Evolutionary conservation across 176 grass and related monocot species (phyloP), one percentile per base, ranked within the genome.

Genomic region (Aegilops bicornis): DNA sequence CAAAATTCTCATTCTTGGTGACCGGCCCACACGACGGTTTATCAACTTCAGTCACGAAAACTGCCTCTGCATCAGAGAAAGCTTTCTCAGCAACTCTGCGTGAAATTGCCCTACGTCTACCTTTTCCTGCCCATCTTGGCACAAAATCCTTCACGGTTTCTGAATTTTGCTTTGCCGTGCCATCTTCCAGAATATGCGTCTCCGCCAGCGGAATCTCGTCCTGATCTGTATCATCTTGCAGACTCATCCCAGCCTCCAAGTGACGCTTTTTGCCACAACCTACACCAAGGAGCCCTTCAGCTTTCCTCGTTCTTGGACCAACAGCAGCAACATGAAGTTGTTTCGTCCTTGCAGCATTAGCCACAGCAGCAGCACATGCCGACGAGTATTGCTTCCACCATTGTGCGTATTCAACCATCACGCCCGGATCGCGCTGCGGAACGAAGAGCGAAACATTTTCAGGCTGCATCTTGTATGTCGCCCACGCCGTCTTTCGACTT

Each of bases 401-500:
- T 22, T 69, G 69, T 19, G 80, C 69, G 17, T 95, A 95, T 16
- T 60, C 40, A 0, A 73, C 37, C 2, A 93, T 95, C 37, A 92
- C 15, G 24, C 83, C 86, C 3, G 93, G 88, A 76, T 98, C 78
- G 27, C 75, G 64, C 11, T 80, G 89, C 52, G 96, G 96, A 19
- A 95, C 72, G 83, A 90, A 91, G 82, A 95, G 87, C 4, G 84
- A 61, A 17, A 92, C 58, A 64, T 87, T 88, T 83, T 86, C 83
- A 20, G 83, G 84, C 4, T 83, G 78, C 67, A 95, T 76, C 31
- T 95, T 84, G 74, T 94, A 95, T 22, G 87, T 94, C 37, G 88
- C 37, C 96, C 96, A 98, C 20, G 93, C 89, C 43, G 60, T 47
- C n/a, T 42, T 79, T 91, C 90, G 93, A n/a, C 74, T 14, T 76